These are phyloP conservation scores for Alloteropsis semialata DNA, from an alignment of 176 grass and related monocot genomes.

Conservation along the genomic window DNA sequence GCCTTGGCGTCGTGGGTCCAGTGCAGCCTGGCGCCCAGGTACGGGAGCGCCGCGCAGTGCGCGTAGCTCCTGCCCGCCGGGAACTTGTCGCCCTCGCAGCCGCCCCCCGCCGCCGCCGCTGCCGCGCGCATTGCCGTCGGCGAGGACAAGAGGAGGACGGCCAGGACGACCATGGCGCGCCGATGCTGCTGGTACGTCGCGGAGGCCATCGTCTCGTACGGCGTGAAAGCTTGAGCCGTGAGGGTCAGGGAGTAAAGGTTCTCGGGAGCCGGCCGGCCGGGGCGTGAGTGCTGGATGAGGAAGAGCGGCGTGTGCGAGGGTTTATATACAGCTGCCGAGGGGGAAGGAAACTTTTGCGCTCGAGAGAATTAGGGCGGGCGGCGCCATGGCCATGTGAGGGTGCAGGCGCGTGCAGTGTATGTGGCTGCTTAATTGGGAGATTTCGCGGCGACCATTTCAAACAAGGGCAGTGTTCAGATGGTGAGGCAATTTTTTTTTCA, in stretches of 20 bases:
- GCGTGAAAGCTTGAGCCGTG: neutral
- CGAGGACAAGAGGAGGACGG: neutral
- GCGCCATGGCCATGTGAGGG: neutral
- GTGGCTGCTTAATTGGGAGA: neutral
- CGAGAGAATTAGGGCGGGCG: neutral
- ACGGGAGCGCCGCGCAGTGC: slow-evolving; percentile 39
- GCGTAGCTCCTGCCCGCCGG: slow-evolving; percentile 13
- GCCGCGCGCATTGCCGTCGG: neutral
- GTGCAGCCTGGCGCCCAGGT: slow-evolving; percentile 48
- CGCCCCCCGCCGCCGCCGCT: neutral
- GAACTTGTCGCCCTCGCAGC: slow-evolving; percentile 38
- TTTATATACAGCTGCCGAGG: neutral
- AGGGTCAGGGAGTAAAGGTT: neutral
- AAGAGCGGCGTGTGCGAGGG: neutral
- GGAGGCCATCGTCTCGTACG: slow-evolving; percentile 2
- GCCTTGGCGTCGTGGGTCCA: slow-evolving; percentile 53
- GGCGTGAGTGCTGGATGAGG: neutral
- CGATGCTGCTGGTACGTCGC: neutral
- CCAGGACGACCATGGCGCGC: neutral
- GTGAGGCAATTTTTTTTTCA: too few species aligned
- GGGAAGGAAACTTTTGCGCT: neutral
- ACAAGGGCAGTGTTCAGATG: too few species aligned
- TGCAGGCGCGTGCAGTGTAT: neutral
- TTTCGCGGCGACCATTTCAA: neutral
- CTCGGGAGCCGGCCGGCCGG: too few species aligned